These are phyloP conservation scores for Hypoxylon perforatum DNA, from an alignment of 495 filamentous ascomycete species.

Conservation along the genomic window DNA sequence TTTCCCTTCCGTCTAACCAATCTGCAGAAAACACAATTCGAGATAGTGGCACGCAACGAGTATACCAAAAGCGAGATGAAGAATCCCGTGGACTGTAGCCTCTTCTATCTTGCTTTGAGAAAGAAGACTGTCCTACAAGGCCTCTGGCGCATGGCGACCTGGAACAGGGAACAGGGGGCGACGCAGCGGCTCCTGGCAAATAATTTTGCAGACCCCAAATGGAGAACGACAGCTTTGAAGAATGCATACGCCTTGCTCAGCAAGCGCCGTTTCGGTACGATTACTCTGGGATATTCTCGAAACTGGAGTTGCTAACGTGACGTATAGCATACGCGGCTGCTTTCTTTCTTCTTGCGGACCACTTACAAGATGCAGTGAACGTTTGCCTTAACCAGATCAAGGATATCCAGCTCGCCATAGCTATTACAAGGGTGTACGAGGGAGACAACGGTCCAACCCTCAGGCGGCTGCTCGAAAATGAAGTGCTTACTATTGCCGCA, in stretches of 20 bases:
- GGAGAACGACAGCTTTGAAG: constrained; percentile 92
- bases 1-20: constrained; percentile 15
- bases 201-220: constrained; percentile 85
- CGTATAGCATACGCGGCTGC: constrained; percentile 87
- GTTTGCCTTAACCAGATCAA: constrained; percentile 85
- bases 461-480: constrained; percentile 78
- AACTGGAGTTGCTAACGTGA: constrained; percentile 19
- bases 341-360: constrained; percentile 93
- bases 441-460: constrained; percentile 84
- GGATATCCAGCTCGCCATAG: constrained; percentile 91
- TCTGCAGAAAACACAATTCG: constrained; percentile 78
- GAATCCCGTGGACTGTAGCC: constrained; percentile 92
- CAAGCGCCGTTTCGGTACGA: constrained; percentile 84
- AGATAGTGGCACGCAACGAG: constrained; percentile 89
- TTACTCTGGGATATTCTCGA: not conserved
- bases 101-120: constrained; percentile 89
- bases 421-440: constrained; percentile 87
- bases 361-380: constrained; percentile 83
- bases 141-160: constrained; percentile 94
- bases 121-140: constrained; percentile 94
- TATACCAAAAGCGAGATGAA: constrained; percentile 89
- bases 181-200: constrained; percentile 83
- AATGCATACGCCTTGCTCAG: constrained; percentile 98
- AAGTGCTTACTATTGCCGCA: constrained; percentile 80
- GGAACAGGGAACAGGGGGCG: constrained; percentile 85